phyloP scores from a whole-genome alignment of 176 grass and related monocot species.

The Ananas comosus region DNA sequence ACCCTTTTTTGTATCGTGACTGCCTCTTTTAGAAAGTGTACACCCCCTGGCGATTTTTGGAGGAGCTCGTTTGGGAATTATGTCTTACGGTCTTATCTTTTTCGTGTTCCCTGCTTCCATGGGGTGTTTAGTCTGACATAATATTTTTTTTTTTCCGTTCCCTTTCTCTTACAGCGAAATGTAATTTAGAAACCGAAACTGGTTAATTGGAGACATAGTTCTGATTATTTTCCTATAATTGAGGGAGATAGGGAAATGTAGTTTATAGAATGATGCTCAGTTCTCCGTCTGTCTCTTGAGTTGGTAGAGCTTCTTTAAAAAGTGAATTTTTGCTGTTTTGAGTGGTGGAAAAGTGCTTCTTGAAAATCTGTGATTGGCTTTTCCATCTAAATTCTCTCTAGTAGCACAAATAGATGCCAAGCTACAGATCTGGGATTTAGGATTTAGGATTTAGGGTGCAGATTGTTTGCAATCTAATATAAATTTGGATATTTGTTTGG shows the following conservation, averaged over 20 bases:
- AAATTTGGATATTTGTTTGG: too few species aligned
- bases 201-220: constrained; percentile 19
- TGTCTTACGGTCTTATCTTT: constrained; percentile 5
- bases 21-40: constrained; percentile 13
- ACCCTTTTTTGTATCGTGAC: neutral
- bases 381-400: too few species aligned
- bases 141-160: constrained; percentile 3
- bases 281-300: too few species aligned
- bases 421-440: too few species aligned
- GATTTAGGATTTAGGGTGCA: too few species aligned
- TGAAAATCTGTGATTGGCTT: too few species aligned
- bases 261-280: neutral
- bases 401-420: too few species aligned
- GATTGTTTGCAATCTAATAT: too few species aligned
- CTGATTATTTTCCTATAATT: constrained; percentile 8
- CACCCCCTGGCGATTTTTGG: constrained; percentile 29
- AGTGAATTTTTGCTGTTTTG: too few species aligned
- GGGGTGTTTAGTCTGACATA: constrained; percentile 10
- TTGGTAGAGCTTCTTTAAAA: too few species aligned
- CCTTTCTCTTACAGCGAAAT: constrained; percentile 16
- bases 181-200: constrained; percentile 31
- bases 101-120: constrained; percentile 16
- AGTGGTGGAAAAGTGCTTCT: too few species aligned
- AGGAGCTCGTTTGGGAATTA: constrained; percentile 19
- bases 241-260: neutral